phyloP scores from a whole-genome alignment of 805 yeast species.

The Torulaspora quercuum region DNA sequence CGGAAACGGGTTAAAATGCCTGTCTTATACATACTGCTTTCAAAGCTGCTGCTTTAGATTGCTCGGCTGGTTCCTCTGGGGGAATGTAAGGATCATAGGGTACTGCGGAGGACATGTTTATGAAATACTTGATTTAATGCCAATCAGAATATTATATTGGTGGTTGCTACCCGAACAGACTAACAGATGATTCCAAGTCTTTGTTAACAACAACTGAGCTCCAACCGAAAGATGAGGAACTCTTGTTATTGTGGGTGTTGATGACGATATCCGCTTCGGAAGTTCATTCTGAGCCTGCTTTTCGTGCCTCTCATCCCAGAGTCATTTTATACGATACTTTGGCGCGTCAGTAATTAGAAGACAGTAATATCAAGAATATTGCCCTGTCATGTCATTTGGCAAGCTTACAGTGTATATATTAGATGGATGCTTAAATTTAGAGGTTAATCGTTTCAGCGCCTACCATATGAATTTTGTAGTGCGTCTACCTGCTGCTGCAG shows the following conservation, averaged over 20 bases:
- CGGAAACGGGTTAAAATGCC: too few relatives aligned
- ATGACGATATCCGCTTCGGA: neutral
- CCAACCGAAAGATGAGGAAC: neutral
- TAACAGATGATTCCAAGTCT: too few relatives aligned
- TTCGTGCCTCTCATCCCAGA: too few relatives aligned
- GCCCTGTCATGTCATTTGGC: too few relatives aligned
- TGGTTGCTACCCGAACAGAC: too few relatives aligned
- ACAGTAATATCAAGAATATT: neutral
- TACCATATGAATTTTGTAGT: slow-evolving; percentile 36
- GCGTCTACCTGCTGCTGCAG: slow-evolving; percentile 68
- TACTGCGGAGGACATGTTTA: slow-evolving; percentile 64
- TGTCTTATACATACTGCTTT: slow-evolving; percentile 58
- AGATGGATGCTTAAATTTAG: too few relatives aligned
- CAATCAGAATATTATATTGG: too few relatives aligned
- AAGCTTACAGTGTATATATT: too few relatives aligned
- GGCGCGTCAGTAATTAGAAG: slow-evolving; percentile 8
- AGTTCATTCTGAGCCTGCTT: slow-evolving; percentile 2
- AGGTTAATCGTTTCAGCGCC: too few relatives aligned
- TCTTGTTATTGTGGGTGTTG: neutral
- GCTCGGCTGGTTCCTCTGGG: slow-evolving; percentile 42
- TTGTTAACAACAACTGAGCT: neutral
- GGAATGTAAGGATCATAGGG: slow-evolving; percentile 88
- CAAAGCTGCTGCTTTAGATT: slow-evolving; percentile 70
- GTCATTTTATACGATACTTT: too few relatives aligned
- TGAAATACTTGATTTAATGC: neutral